Base-by-base conservation (phyloP, 2,329 filamentous ascomycete species). In the Monosporascus sp. region DNA sequence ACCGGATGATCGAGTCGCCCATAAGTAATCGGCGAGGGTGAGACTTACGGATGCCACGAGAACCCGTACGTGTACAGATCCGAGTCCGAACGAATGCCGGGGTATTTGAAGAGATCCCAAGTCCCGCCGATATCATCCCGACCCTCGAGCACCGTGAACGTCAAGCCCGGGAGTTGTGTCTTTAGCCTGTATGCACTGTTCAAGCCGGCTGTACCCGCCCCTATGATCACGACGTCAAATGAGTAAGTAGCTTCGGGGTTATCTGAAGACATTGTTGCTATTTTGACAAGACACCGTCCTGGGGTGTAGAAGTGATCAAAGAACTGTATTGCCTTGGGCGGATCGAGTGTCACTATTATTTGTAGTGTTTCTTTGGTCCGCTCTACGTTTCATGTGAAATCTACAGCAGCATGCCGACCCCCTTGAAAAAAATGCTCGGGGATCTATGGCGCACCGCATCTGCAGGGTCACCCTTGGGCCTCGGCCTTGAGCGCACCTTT, bases 81-180 rank as follows among this genome's bases (percentile, higher is more conserved):
- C 1, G 83, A 86, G 65, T 88, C 85, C 41, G 83, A 86, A 37
- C 85, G 82, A 54, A 91, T 81, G 43, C 88, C 86, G 0, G 88
- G 88, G 64, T 91, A 92, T 49, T 81, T 83, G 76, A 90, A 92
- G 54, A 91, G 81, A 58, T 82, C 82, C 88, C 89, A 93, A 9
- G 89, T 93, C 19, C 89, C 89, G 11, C 88, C 89, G 11, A 91
- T 74, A 49, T 79, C 74, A 51, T 79, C 70, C 53, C 87, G 83
- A 3, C 77, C 79, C 67, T 92, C 89, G 44, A 92, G 79, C 48
- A 93, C 80, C 41, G 80, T 77, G 63, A 85, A 90, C 31, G 72
- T 76, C 41, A 65, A 67, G 52, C 78, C 69, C 0, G 89, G 87
- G 9, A 86, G 70, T 56, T 78, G 66, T 1, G 76, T 74, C 60